Conservation (phyloP, 768 basidiomycete genomes). For the Butyriboletus loyo region DNA sequence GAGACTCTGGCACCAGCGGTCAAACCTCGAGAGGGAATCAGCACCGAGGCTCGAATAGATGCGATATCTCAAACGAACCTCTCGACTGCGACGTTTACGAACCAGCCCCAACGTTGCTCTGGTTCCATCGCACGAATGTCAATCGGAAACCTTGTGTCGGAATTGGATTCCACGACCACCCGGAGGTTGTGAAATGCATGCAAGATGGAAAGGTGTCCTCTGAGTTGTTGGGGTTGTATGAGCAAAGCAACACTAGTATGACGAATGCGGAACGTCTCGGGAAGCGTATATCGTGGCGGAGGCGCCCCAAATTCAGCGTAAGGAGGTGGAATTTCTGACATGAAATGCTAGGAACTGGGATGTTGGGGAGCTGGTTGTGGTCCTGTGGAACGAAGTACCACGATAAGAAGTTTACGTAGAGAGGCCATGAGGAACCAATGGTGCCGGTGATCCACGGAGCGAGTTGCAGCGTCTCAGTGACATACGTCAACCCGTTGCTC, state of each 20-base stretch:
- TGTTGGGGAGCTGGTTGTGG: no score
- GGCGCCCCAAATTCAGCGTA: not conserved
- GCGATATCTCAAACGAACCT: constrained; percentile 15
- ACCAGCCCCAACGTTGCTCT: constrained; percentile 38
- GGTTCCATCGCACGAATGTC: constrained; percentile 13
- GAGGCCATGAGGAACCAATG: no score
- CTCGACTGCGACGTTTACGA: constrained; percentile 38
- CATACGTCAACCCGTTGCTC: not conserved
- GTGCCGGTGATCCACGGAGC: no score
- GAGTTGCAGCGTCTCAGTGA: not conserved
- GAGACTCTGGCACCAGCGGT: constrained; percentile 31
- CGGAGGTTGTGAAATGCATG: constrained; percentile 27
- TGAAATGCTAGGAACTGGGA: not conserved
- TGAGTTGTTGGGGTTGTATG: constrained; percentile 26
- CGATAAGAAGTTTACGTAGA: not conserved
- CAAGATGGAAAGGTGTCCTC: constrained; percentile 30
- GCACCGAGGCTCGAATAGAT: not conserved
- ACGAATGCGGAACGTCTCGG: constrained; percentile 15
- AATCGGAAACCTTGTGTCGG: constrained; percentile 9
- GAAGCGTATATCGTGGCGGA: constrained; percentile 13
- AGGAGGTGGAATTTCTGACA: constrained; percentile 2
- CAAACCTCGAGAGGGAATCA: constrained; percentile 25
- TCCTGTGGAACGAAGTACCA: no score
- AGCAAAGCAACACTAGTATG: constrained; percentile 4
- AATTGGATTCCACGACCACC: constrained; percentile 16